Conservation (phyloP, 2,329 filamentous ascomycete species). For the Curvularia sp. region DNA sequence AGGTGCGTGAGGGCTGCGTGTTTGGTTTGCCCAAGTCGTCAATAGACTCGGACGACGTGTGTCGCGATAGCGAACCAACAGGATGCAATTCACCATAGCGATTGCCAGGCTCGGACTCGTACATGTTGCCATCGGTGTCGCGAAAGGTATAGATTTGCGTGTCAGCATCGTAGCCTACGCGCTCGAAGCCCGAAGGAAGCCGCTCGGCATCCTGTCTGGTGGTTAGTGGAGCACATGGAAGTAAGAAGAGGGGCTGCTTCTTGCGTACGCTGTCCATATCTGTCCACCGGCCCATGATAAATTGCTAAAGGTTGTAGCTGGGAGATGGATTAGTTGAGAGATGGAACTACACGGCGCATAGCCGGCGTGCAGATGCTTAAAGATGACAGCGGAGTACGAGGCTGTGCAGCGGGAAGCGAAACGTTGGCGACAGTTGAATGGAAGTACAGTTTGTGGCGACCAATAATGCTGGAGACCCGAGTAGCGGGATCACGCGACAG, state of each 20-base stretch:
- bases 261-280: conserved; percentile 34
- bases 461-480: background rate
- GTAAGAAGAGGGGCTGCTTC: background rate
- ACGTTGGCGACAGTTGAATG: background rate
- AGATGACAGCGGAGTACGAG: background rate
- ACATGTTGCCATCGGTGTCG: conserved; percentile 58
- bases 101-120: conserved; percentile 60
- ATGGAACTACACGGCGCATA: background rate
- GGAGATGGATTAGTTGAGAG: background rate
- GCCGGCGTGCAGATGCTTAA: background rate
- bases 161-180: conserved; percentile 65
- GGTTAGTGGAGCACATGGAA: background rate
- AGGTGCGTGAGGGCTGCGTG: conserved; percentile 11
- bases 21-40: background rate
- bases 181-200: conserved; percentile 63
- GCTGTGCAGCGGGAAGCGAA: background rate
- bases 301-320: background rate
- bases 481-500: background rate
- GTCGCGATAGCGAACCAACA: conserved; percentile 15
- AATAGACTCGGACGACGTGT: background rate
- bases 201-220: conserved; percentile 57
- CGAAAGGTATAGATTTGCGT: conserved; percentile 62
- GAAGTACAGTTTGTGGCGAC: background rate
- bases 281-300: conserved; percentile 37
- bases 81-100: conserved; percentile 57